phyloP scores from a whole-genome alignment of 352 stramenopile species.

The Phytophthora tubulina region DNA sequence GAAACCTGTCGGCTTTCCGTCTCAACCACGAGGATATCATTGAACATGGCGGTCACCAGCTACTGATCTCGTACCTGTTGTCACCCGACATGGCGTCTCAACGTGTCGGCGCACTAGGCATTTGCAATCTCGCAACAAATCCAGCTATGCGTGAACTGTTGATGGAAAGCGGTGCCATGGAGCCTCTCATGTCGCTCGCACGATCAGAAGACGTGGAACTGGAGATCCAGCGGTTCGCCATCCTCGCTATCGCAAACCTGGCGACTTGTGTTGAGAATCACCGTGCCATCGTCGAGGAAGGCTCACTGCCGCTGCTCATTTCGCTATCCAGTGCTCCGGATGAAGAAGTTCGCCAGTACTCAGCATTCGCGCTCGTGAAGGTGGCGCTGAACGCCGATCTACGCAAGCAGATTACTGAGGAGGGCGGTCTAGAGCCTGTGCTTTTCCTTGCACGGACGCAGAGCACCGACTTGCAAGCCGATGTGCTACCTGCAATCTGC shows the following conservation, averaged over 20 bases:
- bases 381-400: slow-evolving; percentile 96
- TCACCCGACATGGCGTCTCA: slow-evolving; percentile 95
- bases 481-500: slow-evolving; percentile 93
- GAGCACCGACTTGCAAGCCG: slow-evolving; percentile 91
- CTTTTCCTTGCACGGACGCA: slow-evolving; percentile 95
- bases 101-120: slow-evolving; percentile 92
- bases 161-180: slow-evolving; percentile 94
- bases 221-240: slow-evolving; percentile 95
- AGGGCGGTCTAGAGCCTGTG: slow-evolving; percentile 96
- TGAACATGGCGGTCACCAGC: slow-evolving; percentile 92
- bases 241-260: slow-evolving; percentile 95
- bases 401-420: slow-evolving; percentile 94
- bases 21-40: slow-evolving; percentile 93
- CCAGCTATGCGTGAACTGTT: slow-evolving; percentile 89
- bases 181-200: slow-evolving; percentile 95
- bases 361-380: slow-evolving; percentile 95
- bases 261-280: slow-evolving; percentile 96
- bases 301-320: slow-evolving; percentile 94
- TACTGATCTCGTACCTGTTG: slow-evolving; percentile 96
- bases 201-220: slow-evolving; percentile 95
- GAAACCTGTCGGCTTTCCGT: slow-evolving; percentile 93
- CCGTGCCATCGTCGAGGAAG: slow-evolving; percentile 93
- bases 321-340: slow-evolving; percentile 95
- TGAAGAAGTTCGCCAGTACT: slow-evolving; percentile 95
- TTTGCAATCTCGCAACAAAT: slow-evolving; percentile 96